Conservation (phyloP, 495 filamentous ascomycete species). For the Xylaria intraflava region DNA sequence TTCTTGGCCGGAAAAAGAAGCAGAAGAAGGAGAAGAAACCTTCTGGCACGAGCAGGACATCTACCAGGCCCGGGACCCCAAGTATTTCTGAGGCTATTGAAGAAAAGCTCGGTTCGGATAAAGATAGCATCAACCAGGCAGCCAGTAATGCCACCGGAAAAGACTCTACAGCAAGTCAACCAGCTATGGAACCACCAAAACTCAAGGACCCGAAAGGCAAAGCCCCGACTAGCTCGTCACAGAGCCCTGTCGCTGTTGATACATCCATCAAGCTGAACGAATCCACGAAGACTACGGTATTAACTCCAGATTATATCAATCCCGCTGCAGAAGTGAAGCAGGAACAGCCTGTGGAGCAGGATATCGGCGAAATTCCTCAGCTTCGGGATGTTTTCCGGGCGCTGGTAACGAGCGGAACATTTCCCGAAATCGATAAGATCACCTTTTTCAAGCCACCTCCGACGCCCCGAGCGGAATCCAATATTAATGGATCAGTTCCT, state of each 20-base stretch:
- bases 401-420: slow-evolving; percentile 15
- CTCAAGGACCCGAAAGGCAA: slow-evolving; percentile 16
- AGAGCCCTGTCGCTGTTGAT: slow-evolving; percentile 17
- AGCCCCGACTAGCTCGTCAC: slow-evolving; percentile 14
- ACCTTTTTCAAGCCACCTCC: slow-evolving; percentile 24
- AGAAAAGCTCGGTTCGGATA: slow-evolving; percentile 12
- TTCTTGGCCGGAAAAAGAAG: slow-evolving; percentile 85
- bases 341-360: slow-evolving; percentile 24
- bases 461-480: slow-evolving; percentile 19
- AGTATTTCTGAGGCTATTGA: slow-evolving; percentile 10
- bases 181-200: slow-evolving; percentile 12
- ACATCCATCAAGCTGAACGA: slow-evolving; percentile 29
- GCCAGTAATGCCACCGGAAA: not conserved
- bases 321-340: slow-evolving; percentile 19
- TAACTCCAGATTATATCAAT: slow-evolving; percentile 25
- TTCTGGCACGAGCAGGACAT: slow-evolving; percentile 18
- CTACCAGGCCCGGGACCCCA: slow-evolving; percentile 29
- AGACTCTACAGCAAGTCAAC: slow-evolving; percentile 1
- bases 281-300: slow-evolving; percentile 28
- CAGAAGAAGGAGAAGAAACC: slow-evolving; percentile 63
- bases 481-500: slow-evolving; percentile 2
- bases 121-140: slow-evolving; percentile 6
- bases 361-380: slow-evolving; percentile 25
- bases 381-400: slow-evolving; percentile 25
- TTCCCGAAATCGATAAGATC: slow-evolving; percentile 21